Base-by-base conservation (phyloP, 768 basidiomycete genomes). In the Hypholoma sublateritium region DNA sequence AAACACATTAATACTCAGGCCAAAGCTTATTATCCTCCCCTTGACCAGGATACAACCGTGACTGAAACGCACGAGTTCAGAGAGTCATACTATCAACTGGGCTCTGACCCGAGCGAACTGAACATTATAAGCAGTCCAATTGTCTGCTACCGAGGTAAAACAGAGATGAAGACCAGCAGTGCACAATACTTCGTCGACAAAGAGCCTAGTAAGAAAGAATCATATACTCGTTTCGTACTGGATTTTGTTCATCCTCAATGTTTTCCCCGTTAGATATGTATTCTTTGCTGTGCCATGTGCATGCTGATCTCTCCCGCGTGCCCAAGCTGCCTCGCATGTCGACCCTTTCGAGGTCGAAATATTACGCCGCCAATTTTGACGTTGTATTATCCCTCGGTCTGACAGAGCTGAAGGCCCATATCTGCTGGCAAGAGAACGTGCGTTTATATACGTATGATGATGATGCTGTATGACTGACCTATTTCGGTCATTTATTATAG, bases 361-460 rank as follows among this genome's bases (percentile, higher is more conserved):
- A 68, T 50, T 76, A 67, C 52, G 41, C 44, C 22, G 56, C 73
- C 32, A 45, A 66, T 1, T 75, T 65, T 49, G 71, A 75, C 9
- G 65, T 82, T 1, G 64, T 80, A 14, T 57, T 82, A 24, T 69
- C 74, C 3, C 78, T 82, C 44, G 81, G 81, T 8, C 62, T 80
- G 42, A 80, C 81, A 0, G 81, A 83, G 58, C 63, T 81, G 56
- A 75, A 70, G 55, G 81, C 79, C 0, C 74, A 79, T 46, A 70
- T 83, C 50, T 65, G 69, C 42, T 82, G 81, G 81, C 59, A 66
- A 53, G 78, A 81, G 39, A 72, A 76, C 50, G 81, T 82, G 59
- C 4, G 79, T 74, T 12, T 24, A n/a, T 35, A 6, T n/a, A 37
- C 46, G 22, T n/a, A n/a, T n/a, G n/a, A n/a, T n/a, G n/a, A n/a